Evolutionary conservation across 306 rosid species (phyloP).

Genomic region (Sicyos baderoa): DNA sequence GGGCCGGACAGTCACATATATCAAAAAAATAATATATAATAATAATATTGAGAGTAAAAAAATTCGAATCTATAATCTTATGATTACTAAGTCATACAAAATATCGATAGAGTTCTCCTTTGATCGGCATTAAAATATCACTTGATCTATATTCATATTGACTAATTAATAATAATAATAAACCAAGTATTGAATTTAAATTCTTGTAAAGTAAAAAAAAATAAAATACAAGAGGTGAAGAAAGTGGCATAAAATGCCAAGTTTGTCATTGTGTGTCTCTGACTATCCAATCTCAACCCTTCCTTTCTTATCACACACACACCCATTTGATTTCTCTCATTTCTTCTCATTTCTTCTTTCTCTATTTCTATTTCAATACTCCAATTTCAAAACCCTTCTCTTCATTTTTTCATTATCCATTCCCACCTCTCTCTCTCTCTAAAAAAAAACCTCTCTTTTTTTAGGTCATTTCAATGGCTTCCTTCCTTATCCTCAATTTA

Average conservation of each 20-base stretch:
- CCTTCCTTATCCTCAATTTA: neutral
- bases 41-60: too few species aligned
- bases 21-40: too few species aligned
- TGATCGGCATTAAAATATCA: too few species aligned
- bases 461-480: neutral
- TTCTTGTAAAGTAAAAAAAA: too few species aligned
- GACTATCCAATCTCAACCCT: slow-evolving; percentile 84
- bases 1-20: too few species aligned
- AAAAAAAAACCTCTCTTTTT: neutral
- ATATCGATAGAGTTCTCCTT: too few species aligned
- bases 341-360: neutral
- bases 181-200: neutral
- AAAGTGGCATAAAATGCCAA: slow-evolving; percentile 40
- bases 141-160: too few species aligned
- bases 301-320: slow-evolving; percentile 82
- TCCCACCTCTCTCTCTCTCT: slow-evolving; percentile 27
- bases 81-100: too few species aligned
- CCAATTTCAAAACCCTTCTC: slow-evolving; percentile 10
- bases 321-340: neutral
- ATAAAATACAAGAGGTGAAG: neutral
- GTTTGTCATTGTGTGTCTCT: slow-evolving; percentile 24
- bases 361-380: slow-evolving; percentile 24
- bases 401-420: slow-evolving; percentile 21
- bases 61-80: too few species aligned
- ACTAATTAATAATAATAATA: neutral